Evolutionary conservation across 176 grass and related monocot genomes (phyloP).

Genomic region (Avena insularis): DNA sequence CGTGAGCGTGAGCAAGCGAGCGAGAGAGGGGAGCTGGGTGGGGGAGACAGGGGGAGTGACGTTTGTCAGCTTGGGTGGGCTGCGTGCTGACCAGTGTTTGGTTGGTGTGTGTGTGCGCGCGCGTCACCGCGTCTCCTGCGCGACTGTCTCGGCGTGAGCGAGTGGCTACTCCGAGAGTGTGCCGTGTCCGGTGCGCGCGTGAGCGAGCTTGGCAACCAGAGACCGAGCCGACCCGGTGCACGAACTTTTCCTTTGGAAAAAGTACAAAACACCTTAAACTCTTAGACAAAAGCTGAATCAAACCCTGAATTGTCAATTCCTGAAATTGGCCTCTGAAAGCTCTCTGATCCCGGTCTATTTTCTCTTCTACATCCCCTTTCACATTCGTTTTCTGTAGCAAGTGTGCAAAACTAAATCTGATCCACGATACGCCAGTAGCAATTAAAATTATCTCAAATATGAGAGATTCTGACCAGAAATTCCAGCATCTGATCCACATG

Average conservation of each 20-base stretch:
- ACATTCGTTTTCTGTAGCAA: too few relatives aligned
- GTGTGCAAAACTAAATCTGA: too few relatives aligned
- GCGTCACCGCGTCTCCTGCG: not conserved
- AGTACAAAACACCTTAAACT: too few relatives aligned
- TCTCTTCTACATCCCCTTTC: too few relatives aligned
- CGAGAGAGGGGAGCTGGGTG: not conserved
- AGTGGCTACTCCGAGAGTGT: not conserved
- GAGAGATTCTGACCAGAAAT: too few relatives aligned
- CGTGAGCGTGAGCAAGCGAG: not conserved
- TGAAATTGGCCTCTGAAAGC: too few relatives aligned
- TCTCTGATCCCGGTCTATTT: too few relatives aligned
- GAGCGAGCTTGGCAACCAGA: not conserved
- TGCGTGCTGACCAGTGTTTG: conserved; percentile 43
- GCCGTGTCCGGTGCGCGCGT: not conserved
- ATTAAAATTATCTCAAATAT: too few relatives aligned
- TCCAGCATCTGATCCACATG: too few relatives aligned
- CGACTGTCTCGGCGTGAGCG: conserved; percentile 7
- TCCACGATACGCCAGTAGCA: too few relatives aligned
- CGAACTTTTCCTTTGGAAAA: not conserved
- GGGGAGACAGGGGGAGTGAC: conserved; percentile 44
- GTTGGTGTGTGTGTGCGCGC: conserved; percentile 10
- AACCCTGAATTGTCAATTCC: too few relatives aligned
- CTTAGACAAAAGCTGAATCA: too few relatives aligned
- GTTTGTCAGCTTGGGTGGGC: conserved; percentile 53
- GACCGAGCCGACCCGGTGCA: not conserved